Conservation (phyloP, 805 yeast species). For the Lachancea mirantina region DNA sequence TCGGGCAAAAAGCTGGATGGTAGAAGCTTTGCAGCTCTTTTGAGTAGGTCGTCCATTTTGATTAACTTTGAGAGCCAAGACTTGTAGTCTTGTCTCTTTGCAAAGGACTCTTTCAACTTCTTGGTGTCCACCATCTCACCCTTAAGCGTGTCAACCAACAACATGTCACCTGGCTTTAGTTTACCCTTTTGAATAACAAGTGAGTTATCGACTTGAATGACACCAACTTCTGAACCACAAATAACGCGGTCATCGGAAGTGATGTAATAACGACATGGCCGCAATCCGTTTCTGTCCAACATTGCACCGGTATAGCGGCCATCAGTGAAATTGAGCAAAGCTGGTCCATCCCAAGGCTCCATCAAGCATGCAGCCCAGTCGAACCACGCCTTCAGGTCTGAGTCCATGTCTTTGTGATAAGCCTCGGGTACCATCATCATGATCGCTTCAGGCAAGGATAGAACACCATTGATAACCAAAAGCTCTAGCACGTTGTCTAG, state of each 20-base stretch:
- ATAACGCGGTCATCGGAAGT: conserved; percentile 92
- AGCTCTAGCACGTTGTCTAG: conserved; percentile 92
- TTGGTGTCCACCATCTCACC: conserved; percentile 92
- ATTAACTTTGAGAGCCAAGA: conserved; percentile 88
- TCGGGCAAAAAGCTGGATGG: conserved; percentile 22
- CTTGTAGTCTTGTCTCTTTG: conserved; percentile 83
- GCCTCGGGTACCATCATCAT: conserved; percentile 98
- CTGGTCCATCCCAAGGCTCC: conserved; percentile 99
- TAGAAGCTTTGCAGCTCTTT: conserved; percentile 40
- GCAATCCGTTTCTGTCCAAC: conserved; percentile 91
- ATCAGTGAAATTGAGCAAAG: conserved; percentile 91
- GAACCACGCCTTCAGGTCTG: conserved; percentile 87
- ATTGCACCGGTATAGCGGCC: conserved; percentile 98
- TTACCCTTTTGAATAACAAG: conserved; percentile 85
- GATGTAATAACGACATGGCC: conserved; percentile 97
- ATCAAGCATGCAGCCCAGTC: conserved; percentile 99
- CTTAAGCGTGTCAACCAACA: conserved; percentile 86
- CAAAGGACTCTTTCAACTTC: conserved; percentile 72
- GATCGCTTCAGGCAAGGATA: conserved; percentile 92
- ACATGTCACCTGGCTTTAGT: conserved; percentile 92
- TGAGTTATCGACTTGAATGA: conserved; percentile 79
- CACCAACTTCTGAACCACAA: conserved; percentile 98
- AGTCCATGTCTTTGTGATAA: conserved; percentile 95
- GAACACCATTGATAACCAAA: conserved; percentile 82
- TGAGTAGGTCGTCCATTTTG: conserved; percentile 66